Base-by-base conservation (phyloP, 176 grass and related monocot genomes). In the Oropetium thomaeum region DNA sequence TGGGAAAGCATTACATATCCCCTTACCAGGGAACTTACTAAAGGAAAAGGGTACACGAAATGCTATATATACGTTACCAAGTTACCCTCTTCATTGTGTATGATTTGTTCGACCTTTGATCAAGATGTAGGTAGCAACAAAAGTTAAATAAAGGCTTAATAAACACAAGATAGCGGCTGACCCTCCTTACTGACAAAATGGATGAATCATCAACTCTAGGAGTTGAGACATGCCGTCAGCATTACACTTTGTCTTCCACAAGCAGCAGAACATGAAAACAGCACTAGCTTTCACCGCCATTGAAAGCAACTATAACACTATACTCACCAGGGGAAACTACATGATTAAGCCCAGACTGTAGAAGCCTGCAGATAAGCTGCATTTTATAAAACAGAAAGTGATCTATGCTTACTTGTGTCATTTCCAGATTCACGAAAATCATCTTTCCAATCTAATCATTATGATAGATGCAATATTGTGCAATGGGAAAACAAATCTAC, bases 1-100 rank as follows among this genome's bases (percentile, higher is more conserved):
- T 75, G 70, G 60, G 63, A 67, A 79, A 79, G 82, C 55, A 73
- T 66, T 87, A 70, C 74, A 83, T 72, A 80, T 64, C 93, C 85
- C 85, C 93, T 97, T 97, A 97, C 93, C 83, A 93, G 90, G 90
- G 88, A 84, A 86, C 42, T 88, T 81, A 70, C 76, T 60, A 71
- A 59, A 80, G 57, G 51, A 67, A 53, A 78, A 88, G 48, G 48
- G 76, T 64, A 62, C 43, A 70, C 16, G 22, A 30, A 65, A 74
- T 14, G 58, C 51, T 85, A 88, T 37, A 88, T 37, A 85, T 76
- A 85, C 62, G 67, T 83, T 83, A 86, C 74, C 85, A 85, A 58
- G 51, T 70, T 44, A 43, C 60, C 78, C 67, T 79, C 65, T 82
- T 41, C 60, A 72, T 55, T 62, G 47, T 35, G 31, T 34, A 78